Conservation (phyloP, 2,329 filamentous ascomycete genomes). For the Acrodontium crateriforme region DNA sequence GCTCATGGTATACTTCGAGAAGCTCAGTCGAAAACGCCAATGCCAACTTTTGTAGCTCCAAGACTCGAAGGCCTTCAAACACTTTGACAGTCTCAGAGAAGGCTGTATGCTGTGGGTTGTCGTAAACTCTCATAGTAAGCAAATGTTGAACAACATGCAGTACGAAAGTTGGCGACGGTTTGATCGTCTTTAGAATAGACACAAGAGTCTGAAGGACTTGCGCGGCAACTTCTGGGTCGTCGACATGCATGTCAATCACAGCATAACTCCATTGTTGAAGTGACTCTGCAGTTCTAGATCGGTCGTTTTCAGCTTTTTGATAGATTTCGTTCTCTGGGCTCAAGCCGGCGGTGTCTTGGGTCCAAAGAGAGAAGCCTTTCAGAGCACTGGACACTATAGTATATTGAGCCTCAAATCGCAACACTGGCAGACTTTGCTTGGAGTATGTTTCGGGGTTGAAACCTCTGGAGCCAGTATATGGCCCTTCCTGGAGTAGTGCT, state of each 20-base stretch:
- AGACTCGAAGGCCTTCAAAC: conserved; percentile 68
- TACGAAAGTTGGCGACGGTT: conserved; percentile 45
- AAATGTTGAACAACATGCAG: conserved; percentile 85
- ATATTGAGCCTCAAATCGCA: conserved; percentile 78
- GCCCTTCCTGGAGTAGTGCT: conserved; percentile 49
- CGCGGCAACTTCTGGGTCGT: conserved; percentile 29
- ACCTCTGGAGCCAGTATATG: conserved; percentile 56
- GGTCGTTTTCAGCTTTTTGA: conserved; percentile 44
- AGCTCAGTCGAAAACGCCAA: conserved; percentile 86
- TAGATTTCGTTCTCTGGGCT: conserved; percentile 31
- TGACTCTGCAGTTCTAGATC: conserved; percentile 32
- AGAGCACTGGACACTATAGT: conserved; percentile 78
- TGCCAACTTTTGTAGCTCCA: conserved; percentile 78
- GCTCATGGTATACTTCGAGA: conserved; percentile 67
- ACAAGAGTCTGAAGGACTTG: conserved; percentile 18
- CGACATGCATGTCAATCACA: conserved; percentile 56
- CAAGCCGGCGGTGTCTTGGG: conserved; percentile 17
- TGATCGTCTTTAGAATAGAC: conserved; percentile 16
- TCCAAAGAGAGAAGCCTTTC: conserved; percentile 80
- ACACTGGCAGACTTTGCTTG: conserved; percentile 56
- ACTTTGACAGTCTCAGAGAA: conserved; percentile 87
- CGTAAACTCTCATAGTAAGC: conserved; percentile 64
- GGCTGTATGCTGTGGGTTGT: conserved; percentile 53
- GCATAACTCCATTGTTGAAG: conserved; percentile 55
- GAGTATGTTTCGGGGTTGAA: conserved; percentile 43